Evolutionary conservation across 2,329 filamentous ascomycete genomes (phyloP).

Genomic region (Aureobasidium mangrovei): DNA sequence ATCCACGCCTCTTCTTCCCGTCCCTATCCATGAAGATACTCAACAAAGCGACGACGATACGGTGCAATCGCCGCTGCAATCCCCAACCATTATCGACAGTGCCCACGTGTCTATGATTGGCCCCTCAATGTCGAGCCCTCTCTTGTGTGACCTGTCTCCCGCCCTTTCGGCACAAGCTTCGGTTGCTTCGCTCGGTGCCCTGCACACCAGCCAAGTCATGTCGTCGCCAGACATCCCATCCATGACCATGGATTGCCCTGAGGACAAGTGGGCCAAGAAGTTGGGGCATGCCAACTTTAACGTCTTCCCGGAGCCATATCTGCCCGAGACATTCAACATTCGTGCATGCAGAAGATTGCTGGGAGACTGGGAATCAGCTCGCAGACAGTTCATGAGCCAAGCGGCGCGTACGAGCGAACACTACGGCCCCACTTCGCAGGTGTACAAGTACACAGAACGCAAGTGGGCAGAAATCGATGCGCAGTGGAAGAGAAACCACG

Average conservation of each 20-base stretch:
- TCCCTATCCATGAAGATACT: slow-evolving; percentile 57
- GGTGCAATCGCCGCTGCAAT: slow-evolving; percentile 74
- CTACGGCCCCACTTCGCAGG: slow-evolving; percentile 82
- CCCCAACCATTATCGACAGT: slow-evolving; percentile 64
- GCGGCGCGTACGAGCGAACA: slow-evolving; percentile 81
- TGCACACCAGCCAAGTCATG: slow-evolving; percentile 37
- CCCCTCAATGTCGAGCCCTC: slow-evolving; percentile 33
- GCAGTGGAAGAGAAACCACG: slow-evolving; percentile 63
- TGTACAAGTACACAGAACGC: slow-evolving; percentile 72
- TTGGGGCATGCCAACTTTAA: slow-evolving; percentile 92
- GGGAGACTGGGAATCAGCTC: slow-evolving; percentile 72
- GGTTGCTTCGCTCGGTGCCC: slow-evolving; percentile 59
- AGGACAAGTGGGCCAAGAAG: slow-evolving; percentile 74
- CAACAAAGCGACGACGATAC: slow-evolving; percentile 43
- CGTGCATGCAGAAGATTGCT: slow-evolving; percentile 57
- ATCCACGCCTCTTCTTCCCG: slow-evolving; percentile 77
- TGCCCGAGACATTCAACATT: slow-evolving; percentile 51
- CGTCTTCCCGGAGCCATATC: slow-evolving; percentile 73
- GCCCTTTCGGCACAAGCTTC: slow-evolving; percentile 72
- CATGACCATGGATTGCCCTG: slow-evolving; percentile 54
- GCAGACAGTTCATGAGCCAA: slow-evolving; percentile 82
- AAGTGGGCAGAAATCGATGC: slow-evolving; percentile 80
- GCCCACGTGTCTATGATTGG: slow-evolving; percentile 28
- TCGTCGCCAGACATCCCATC: slow-evolving; percentile 51
- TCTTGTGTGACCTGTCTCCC: slow-evolving; percentile 50